Conservation (phyloP, 2,329 filamentous ascomycete genomes). For the Alternaria infectoria region DNA sequence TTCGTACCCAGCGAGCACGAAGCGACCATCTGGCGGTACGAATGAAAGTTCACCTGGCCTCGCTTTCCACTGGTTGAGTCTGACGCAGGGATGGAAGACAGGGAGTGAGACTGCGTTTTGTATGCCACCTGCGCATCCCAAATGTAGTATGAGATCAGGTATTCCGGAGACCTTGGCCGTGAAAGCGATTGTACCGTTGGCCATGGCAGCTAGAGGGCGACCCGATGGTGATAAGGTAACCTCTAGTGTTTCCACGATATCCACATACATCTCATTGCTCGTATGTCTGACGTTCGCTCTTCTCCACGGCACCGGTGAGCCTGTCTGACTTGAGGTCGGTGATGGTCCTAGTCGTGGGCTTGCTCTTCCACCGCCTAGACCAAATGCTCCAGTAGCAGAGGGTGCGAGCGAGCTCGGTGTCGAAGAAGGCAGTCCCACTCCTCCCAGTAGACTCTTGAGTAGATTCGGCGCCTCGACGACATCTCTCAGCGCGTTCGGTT, state of each 20-base stretch:
- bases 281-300: conserved; percentile 92
- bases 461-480: conserved; percentile 90
- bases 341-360: conserved; percentile 32
- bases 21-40: conserved; percentile 91
- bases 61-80: conserved; percentile 87
- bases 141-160: conserved; percentile 82
- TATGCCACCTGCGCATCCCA: conserved; percentile 77
- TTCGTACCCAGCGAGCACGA: conserved; percentile 92
- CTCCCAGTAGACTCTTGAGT: conserved; percentile 86
- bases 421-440: conserved; percentile 75
- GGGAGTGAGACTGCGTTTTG: conserved; percentile 80
- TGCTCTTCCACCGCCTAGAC: conserved; percentile 19
- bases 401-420: conserved; percentile 41
- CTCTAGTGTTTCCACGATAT: conserved; percentile 87
- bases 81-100: conserved; percentile 94
- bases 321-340: conserved; percentile 36
- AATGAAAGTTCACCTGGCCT: conserved; percentile 92
- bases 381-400: conserved; percentile 14
- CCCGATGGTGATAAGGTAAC: conserved; percentile 92
- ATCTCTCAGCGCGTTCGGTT: conserved; percentile 90
- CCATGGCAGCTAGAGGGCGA: conserved; percentile 81
- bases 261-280: conserved; percentile 95
- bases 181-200: conserved; percentile 91
- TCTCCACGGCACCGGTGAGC: conserved; percentile 79
- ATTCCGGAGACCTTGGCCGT: conserved; percentile 94